phyloP scores from a whole-genome alignment of 495 filamentous ascomycete species.

The Talaromyces liani region DNA sequence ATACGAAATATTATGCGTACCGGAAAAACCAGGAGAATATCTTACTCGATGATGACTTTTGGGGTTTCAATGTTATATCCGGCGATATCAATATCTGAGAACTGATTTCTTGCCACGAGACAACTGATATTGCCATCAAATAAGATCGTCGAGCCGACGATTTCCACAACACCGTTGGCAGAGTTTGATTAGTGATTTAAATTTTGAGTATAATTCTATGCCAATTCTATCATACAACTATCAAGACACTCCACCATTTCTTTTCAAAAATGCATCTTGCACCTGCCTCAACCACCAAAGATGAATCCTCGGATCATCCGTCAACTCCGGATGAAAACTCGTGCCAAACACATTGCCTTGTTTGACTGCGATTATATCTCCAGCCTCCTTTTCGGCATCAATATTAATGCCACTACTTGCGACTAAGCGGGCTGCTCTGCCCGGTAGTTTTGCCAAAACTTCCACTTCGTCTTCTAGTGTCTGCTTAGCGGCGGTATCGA shows the following conservation, averaged over 20 bases:
- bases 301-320: constrained; percentile 82
- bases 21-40: too few relatives aligned
- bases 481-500: constrained; percentile 31
- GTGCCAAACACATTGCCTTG: constrained; percentile 95
- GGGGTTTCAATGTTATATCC: too few relatives aligned
- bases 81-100: too few relatives aligned
- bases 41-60: too few relatives aligned
- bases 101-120: too few relatives aligned
- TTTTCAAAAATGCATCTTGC: constrained; percentile 25
- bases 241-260: constrained; percentile 11
- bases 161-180: too few relatives aligned
- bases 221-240: constrained; percentile 15
- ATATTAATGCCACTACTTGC: constrained; percentile 31
- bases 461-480: constrained; percentile 40
- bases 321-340: constrained; percentile 95
- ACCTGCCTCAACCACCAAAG: constrained; percentile 88
- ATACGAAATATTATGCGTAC: too few relatives aligned
- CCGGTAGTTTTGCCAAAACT: constrained; percentile 43
- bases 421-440: constrained; percentile 29
- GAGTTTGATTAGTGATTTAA: not conserved
- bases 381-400: constrained; percentile 42
- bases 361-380: constrained; percentile 81
- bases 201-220: not conserved
- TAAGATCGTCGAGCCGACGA: too few relatives aligned
- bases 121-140: too few relatives aligned